Conservation (phyloP, 2,329 filamentous ascomycete species). For the Bimuria novae-zelandiae region DNA sequence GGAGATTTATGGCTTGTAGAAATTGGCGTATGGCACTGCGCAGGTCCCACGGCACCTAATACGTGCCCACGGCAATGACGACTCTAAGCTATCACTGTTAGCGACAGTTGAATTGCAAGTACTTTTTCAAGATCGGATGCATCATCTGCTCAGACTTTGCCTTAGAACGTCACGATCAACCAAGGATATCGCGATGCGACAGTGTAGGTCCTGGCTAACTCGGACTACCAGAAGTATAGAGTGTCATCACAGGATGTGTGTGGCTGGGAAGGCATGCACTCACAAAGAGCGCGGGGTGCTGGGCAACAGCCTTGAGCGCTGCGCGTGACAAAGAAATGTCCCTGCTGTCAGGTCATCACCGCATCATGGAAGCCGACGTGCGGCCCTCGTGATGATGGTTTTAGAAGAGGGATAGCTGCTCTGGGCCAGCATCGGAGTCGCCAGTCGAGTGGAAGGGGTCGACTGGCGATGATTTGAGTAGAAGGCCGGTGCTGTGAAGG, state of each 20-base stretch:
- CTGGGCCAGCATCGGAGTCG: slow-evolving; percentile 75
- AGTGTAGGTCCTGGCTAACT: slow-evolving; percentile 43
- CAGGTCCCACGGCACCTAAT: too few relatives aligned
- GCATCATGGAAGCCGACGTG: slow-evolving; percentile 65
- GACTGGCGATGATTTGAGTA: slow-evolving; percentile 76
- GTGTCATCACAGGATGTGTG: slow-evolving; percentile 37
- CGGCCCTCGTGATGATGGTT: slow-evolving; percentile 80
- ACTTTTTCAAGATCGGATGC: neutral
- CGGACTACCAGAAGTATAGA: slow-evolving; percentile 48
- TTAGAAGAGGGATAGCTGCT: slow-evolving; percentile 71
- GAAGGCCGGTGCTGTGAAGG: slow-evolving; percentile 64
- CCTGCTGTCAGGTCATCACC: slow-evolving; percentile 70
- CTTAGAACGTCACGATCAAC: slow-evolving; percentile 43
- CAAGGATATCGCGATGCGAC: slow-evolving; percentile 36
- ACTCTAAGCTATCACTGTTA: too few relatives aligned
- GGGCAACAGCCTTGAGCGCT: slow-evolving; percentile 12
- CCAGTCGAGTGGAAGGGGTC: slow-evolving; percentile 63
- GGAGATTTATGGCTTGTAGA: neutral
- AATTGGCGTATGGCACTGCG: too few relatives aligned
- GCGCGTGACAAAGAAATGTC: slow-evolving; percentile 53
- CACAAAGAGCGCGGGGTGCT: slow-evolving; percentile 20
- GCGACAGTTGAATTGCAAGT: too few relatives aligned
- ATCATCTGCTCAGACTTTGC: slow-evolving; percentile 40
- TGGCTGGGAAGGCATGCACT: slow-evolving; percentile 15
- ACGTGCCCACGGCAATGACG: too few relatives aligned